phyloP scores from a whole-genome alignment of 2,329 filamentous ascomycete genomes.

The Microsporum ferrugineum region DNA sequence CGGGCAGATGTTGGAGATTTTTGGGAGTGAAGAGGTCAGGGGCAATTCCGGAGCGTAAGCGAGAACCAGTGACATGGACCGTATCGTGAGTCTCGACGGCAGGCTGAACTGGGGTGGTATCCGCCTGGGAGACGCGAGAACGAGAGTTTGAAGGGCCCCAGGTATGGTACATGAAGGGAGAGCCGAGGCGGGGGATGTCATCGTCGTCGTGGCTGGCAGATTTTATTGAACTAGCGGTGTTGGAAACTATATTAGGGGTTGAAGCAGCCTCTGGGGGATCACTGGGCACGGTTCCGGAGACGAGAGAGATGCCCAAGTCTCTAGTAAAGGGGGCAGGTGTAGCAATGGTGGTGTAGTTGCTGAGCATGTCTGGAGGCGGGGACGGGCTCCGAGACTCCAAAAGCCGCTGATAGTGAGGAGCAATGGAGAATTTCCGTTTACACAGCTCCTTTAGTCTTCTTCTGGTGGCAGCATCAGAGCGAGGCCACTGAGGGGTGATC shows the following conservation, averaged over 20 bases:
- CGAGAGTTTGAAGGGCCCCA: constrained; percentile 37
- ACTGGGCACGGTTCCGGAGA: constrained; percentile 30
- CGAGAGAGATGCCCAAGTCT: constrained; percentile 36
- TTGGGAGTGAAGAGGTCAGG: constrained; percentile 44
- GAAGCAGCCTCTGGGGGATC: constrained; percentile 19
- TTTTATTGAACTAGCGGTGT: neutral
- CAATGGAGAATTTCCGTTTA: constrained; percentile 50
- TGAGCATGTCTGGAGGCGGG: constrained; percentile 38
- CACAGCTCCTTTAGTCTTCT: constrained; percentile 48
- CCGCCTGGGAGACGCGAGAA: constrained; percentile 16
- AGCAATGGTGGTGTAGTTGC: constrained; percentile 22
- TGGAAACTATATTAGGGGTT: neutral
- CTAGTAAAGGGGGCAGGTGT: constrained; percentile 30
- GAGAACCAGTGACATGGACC: constrained; percentile 34
- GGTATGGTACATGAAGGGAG: constrained; percentile 40
- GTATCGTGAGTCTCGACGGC: constrained; percentile 32
- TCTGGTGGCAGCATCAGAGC: constrained; percentile 47
- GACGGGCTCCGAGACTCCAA: constrained; percentile 50
- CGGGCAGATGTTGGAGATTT: constrained; percentile 42
- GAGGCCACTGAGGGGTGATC: constrained; percentile 39
- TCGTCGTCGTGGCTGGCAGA: neutral
- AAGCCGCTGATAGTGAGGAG: constrained; percentile 53
- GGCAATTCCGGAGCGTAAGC: constrained; percentile 43
- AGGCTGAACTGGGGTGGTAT: constrained; percentile 17
- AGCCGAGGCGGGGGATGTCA: constrained; percentile 33